A percentile compares a stretch with the other conserved stretches of the same genome.
These are phyloP conservation scores for Trypanosoma caninum DNA, from an alignment of 208 protist species.

Conservation along the genomic window DNA sequence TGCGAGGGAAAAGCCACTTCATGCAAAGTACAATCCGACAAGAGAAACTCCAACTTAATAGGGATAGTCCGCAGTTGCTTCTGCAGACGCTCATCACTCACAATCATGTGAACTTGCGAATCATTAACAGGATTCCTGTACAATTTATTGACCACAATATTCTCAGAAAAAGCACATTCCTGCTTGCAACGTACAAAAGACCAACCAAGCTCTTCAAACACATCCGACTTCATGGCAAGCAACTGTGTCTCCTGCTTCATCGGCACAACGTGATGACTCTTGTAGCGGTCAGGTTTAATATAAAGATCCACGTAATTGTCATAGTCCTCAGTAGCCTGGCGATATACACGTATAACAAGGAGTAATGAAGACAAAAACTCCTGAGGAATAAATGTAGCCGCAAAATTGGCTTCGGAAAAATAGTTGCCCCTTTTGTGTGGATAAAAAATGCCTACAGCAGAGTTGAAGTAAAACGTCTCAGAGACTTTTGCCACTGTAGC, in stretches of 20 bases:
- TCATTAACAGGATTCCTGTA: slow-evolving; percentile 61
- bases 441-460: slow-evolving; percentile 75
- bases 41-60: slow-evolving; percentile 45
- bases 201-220: slow-evolving; percentile 84
- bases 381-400: slow-evolving; percentile 72
- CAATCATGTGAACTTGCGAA: slow-evolving; percentile 41
- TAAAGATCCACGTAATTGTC: slow-evolving; percentile 86
- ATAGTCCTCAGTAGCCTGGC: slow-evolving; percentile 72
- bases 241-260: slow-evolving; percentile 88
- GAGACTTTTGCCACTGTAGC: slow-evolving; percentile 61
- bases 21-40: slow-evolving; percentile 57
- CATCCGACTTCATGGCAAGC: slow-evolving; percentile 66
- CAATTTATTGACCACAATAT: slow-evolving; percentile 32
- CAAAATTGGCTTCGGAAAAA: slow-evolving; percentile 50
- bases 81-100: slow-evolving; percentile 41
- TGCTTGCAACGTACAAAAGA: slow-evolving; percentile 10
- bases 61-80: slow-evolving; percentile 52
- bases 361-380: slow-evolving; percentile 74
- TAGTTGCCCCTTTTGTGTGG: slow-evolving; percentile 69
- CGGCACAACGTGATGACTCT: slow-evolving; percentile 63
- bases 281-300: slow-evolving; percentile 74
- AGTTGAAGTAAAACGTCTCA: slow-evolving; percentile 89
- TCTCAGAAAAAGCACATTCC: slow-evolving; percentile 14
- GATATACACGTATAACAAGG: slow-evolving; percentile 63
- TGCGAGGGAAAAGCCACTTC: slow-evolving; percentile 70